Percentiles rank a stretch among this genome's conserved stretches.
phyloP scores from a whole-genome alignment of 2,329 filamentous ascomycete genomes.

The Phyllosticta citriasiana region DNA sequence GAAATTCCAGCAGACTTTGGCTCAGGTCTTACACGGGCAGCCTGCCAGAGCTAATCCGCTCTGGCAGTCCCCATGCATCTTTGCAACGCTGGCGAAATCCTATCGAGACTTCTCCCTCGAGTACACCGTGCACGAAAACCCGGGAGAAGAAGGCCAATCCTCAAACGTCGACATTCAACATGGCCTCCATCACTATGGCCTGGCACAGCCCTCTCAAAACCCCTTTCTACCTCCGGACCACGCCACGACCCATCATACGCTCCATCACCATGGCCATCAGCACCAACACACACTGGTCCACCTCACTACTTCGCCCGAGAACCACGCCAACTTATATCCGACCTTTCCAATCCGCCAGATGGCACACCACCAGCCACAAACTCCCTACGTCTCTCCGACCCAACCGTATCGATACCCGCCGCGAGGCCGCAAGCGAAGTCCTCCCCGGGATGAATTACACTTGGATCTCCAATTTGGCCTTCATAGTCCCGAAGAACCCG shows the following conservation, averaged over 20 bases:
- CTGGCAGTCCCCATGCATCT: conserved; percentile 42
- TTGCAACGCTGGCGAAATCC: conserved; percentile 40
- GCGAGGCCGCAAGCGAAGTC: conserved; percentile 34
- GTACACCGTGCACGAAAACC: conserved; percentile 34
- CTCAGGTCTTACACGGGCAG: conserved; percentile 34
- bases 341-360: conserved; percentile 15
- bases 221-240: conserved; percentile 18
- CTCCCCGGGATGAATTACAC: conserved; percentile 28
- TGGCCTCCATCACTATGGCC: conserved; percentile 29
- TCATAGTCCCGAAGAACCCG: conserved; percentile 27
- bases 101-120: conserved; percentile 37
- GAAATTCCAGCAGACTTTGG: conserved; percentile 15
- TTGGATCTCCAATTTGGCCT: conserved; percentile 30
- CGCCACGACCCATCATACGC: conserved; percentile 26
- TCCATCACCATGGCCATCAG: conserved; percentile 13
- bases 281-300: conserved; percentile 21
- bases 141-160: conserved; percentile 32
- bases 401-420: conserved; percentile 13
- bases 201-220: conserved; percentile 14
- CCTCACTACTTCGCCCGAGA: conserved; percentile 23
- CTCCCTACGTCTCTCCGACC: conserved; percentile 24
- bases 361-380: conserved; percentile 20
- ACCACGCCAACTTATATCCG: conserved; percentile 5
- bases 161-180: conserved; percentile 33
- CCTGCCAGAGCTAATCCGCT: conserved; percentile 40